Conservation (phyloP, 108 stramenopile species). For the Chaetoceros tenuissimus region DNA sequence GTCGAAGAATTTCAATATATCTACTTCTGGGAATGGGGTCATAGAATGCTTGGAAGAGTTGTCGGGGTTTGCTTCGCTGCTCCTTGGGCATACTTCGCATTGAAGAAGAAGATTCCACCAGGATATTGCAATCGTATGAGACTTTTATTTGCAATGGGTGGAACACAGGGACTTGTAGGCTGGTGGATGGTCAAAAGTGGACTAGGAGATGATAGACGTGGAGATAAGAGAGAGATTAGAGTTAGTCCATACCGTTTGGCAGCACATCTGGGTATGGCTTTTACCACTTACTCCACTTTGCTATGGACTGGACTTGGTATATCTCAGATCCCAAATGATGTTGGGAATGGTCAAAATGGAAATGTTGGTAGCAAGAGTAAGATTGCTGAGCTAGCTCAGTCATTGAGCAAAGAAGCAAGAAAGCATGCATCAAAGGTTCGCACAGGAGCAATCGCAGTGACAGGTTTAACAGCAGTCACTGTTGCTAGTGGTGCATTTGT, state of each 20-base stretch:
- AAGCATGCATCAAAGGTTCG: conserved; percentile 50
- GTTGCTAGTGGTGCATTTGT: conserved; percentile 93
- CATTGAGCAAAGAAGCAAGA: conserved; percentile 38
- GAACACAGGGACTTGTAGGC: conserved; percentile 95
- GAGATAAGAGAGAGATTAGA: conserved; percentile 84
- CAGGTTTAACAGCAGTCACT: conserved; percentile 74
- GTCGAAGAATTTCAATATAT: conserved; percentile 98
- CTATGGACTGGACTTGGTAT: conserved; percentile 92
- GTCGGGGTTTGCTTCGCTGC: conserved; percentile 85
- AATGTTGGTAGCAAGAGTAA: conserved; percentile 4
- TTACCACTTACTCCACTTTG: conserved; percentile 87
- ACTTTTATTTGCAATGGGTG: conserved; percentile 89
- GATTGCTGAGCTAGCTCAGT: conserved; percentile 19
- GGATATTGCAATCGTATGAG: conserved; percentile 79
- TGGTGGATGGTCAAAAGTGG: conserved; percentile 99
- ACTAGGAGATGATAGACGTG: conserved; percentile 84
- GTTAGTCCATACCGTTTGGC: conserved; percentile 94
- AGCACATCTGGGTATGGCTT: conserved; percentile 92
- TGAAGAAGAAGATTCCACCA: conserved; percentile 57
- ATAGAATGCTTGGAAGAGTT: conserved; percentile 94
- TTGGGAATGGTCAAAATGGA: not conserved
- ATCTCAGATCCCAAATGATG: conserved; percentile 45
- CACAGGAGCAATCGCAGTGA: conserved; percentile 35
- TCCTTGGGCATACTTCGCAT: conserved; percentile 85
- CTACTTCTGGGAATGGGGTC: conserved; percentile 98